Percentiles rank a stretch among this genome's conserved stretches.
Evolutionary conservation across 306 rosid genomes (phyloP).

Genomic region (Lablab purpureus): DNA sequence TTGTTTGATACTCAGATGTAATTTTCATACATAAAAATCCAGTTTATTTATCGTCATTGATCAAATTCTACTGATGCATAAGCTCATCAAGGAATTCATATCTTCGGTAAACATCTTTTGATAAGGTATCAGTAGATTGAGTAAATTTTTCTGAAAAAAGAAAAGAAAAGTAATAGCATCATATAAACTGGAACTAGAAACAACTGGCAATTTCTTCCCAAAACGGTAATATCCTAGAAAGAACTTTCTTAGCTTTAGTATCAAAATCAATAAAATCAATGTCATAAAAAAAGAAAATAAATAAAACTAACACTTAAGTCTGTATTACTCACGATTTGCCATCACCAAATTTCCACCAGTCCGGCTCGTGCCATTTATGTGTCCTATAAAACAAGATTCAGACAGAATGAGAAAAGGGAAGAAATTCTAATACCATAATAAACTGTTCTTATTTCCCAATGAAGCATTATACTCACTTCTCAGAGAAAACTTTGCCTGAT

Average conservation of each 20-base stretch:
- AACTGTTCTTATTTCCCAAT: conserved; percentile 35
- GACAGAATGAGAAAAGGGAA: neutral
- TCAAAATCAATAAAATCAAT: neutral
- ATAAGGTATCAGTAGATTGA: conserved; percentile 14
- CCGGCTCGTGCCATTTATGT: conserved; percentile 73
- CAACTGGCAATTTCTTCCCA: neutral
- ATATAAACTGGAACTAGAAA: neutral
- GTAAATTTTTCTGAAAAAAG: neutral
- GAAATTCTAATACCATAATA: conserved; percentile 3
- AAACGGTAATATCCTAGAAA: conserved; percentile 10
- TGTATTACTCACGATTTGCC: conserved; percentile 65
- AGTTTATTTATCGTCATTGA: conserved; percentile 1
- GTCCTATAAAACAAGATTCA: conserved; percentile 56
- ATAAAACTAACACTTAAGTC: neutral
- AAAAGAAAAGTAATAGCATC: conserved; percentile 19
- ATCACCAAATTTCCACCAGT: conserved; percentile 85
- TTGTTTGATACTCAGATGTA: neutral
- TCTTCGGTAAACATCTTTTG: neutral
- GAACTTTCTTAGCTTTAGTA: conserved; percentile 12
- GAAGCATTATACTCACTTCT: conserved; percentile 61
- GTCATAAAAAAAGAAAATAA: neutral
- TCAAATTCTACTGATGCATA: conserved; percentile 9
- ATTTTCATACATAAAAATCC: conserved; percentile 5
- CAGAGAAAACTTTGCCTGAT: conserved; percentile 82
- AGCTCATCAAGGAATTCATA: conserved; percentile 34